A percentile compares a stretch with the other conserved stretches of the same genome.
These are phyloP conservation scores for Pestalotiopsis sp. DNA, from an alignment of 2,329 filamentous ascomycete species.

Conservation along the genomic window DNA sequence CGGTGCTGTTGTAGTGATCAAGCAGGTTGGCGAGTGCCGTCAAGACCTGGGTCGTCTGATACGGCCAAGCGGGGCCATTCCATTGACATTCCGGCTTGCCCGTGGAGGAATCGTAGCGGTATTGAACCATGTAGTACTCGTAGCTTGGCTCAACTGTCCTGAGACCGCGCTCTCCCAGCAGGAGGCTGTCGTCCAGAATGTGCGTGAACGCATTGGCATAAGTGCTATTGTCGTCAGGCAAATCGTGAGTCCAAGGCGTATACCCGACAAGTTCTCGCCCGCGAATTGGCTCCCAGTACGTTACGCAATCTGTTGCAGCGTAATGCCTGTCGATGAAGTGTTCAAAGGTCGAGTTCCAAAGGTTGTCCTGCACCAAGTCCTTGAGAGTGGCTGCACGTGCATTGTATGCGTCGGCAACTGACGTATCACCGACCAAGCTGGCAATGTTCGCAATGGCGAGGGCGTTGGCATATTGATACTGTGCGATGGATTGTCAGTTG, in stretches of 20 bases:
- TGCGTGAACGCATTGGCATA: constrained; percentile 41
- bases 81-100: constrained; percentile 43
- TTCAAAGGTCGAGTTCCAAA: constrained; percentile 46
- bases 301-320: constrained; percentile 39
- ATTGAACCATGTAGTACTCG: constrained; percentile 47
- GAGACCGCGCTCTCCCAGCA: constrained; percentile 31
- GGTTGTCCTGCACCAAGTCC: constrained; percentile 36
- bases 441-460: constrained; percentile 43
- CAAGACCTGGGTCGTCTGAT: constrained; percentile 43
- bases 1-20: constrained; percentile 38
- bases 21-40: constrained; percentile 44
- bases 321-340: constrained; percentile 48
- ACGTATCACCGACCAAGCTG: constrained; percentile 27
- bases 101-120: constrained; percentile 37
- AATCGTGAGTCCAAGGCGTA: constrained; percentile 44
- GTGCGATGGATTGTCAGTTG: neutral
- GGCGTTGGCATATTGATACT: constrained; percentile 46
- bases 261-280: constrained; percentile 46
- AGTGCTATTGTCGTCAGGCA: constrained; percentile 39
- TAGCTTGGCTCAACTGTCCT: constrained; percentile 46
- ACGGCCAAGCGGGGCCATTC: constrained; percentile 48
- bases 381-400: constrained; percentile 38
- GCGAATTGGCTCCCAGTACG: constrained; percentile 42
- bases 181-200: constrained; percentile 32
- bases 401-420: constrained; percentile 24